phyloP scores from a whole-genome alignment of 768 basidiomycete genomes.

The Leucocoprinus birnbaumii region DNA sequence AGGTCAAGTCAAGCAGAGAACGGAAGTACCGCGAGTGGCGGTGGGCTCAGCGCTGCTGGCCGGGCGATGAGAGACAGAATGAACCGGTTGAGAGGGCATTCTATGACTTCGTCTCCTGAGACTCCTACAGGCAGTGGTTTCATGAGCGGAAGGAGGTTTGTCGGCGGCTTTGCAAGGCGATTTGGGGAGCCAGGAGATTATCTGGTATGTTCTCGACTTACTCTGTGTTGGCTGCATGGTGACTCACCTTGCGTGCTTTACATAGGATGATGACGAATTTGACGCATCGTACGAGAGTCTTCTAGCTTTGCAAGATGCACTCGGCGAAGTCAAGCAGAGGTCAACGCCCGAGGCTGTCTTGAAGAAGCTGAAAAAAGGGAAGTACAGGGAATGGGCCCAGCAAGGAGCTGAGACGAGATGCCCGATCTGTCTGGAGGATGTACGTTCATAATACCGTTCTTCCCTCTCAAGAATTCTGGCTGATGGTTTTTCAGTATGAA shows the following conservation, averaged over 20 bases:
- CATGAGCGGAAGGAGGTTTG: background rate
- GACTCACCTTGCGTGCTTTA: background rate
- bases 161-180: slow-evolving; percentile 13
- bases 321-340: slow-evolving; percentile 70
- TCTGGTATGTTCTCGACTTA: slow-evolving; percentile 23
- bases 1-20: background rate
- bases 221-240: too few species aligned
- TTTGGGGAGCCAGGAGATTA: slow-evolving; percentile 35
- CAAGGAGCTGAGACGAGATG: slow-evolving; percentile 56
- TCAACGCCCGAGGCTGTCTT: slow-evolving; percentile 63
- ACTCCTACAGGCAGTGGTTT: background rate
- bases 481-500: slow-evolving; percentile 48
- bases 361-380: slow-evolving; percentile 33
- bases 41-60: background rate
- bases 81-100: slow-evolving; percentile 1
- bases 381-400: slow-evolving; percentile 15
- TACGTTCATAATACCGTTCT: slow-evolving; percentile 36
- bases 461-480: background rate
- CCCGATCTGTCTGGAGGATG: slow-evolving; percentile 85
- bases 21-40: background rate
- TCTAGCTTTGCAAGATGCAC: slow-evolving; percentile 49
- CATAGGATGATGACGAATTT: slow-evolving; percentile 72
- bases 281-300: slow-evolving; percentile 74
- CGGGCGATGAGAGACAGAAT: background rate
- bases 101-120: background rate